A percentile compares a stretch with the other conserved stretches of the same genome.
These are phyloP conservation scores for Rhodotorula toruloides DNA, from an alignment of 768 basidiomycete genomes.

Conservation along the genomic window DNA sequence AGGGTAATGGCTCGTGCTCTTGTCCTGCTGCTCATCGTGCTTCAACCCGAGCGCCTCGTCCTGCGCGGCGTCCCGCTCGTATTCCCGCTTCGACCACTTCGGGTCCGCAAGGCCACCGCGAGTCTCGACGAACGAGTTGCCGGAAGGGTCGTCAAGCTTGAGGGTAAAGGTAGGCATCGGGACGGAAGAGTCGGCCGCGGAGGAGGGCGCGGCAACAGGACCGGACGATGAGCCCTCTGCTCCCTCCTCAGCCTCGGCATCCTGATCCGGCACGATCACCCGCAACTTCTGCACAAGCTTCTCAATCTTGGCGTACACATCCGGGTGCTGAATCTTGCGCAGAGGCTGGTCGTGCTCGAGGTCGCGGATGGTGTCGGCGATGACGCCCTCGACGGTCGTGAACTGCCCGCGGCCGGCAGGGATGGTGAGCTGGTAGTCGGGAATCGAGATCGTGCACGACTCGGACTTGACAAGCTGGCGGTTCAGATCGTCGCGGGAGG, in stretches of 20 bases:
- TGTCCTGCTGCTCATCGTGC: conserved; percentile 46
- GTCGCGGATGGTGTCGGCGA: conserved; percentile 75
- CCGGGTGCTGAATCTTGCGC: conserved; percentile 63
- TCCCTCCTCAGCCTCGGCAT: conserved; percentile 54
- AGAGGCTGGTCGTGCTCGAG: conserved; percentile 75
- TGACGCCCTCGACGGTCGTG: conserved; percentile 91
- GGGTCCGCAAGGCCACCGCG: conserved; percentile 80
- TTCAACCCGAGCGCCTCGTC: conserved; percentile 73
- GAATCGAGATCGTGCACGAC: conserved; percentile 71
- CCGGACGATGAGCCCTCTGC: too few species aligned
- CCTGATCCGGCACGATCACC: conserved; percentile 59
- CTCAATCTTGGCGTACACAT: conserved; percentile 68
- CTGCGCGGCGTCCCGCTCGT: conserved; percentile 71
- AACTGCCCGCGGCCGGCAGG: conserved; percentile 81
- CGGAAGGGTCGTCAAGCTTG: conserved; percentile 83
- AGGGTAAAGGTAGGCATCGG: conserved; percentile 72
- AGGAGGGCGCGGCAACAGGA: conserved; percentile 21
- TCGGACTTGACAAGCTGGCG: conserved; percentile 89
- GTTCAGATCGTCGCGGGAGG: conserved; percentile 70
- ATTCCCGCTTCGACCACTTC: conserved; percentile 83
- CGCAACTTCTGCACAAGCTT: conserved; percentile 62
- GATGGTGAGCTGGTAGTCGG: conserved; percentile 84
- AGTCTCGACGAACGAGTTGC: conserved; percentile 87
- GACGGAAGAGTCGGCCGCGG: conserved; percentile 44
- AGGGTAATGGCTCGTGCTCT: conserved; percentile 48